Evolutionary conservation across 2,329 filamentous ascomycete genomes (phyloP).

Genomic region (Pseudocercospora cruenta): DNA sequence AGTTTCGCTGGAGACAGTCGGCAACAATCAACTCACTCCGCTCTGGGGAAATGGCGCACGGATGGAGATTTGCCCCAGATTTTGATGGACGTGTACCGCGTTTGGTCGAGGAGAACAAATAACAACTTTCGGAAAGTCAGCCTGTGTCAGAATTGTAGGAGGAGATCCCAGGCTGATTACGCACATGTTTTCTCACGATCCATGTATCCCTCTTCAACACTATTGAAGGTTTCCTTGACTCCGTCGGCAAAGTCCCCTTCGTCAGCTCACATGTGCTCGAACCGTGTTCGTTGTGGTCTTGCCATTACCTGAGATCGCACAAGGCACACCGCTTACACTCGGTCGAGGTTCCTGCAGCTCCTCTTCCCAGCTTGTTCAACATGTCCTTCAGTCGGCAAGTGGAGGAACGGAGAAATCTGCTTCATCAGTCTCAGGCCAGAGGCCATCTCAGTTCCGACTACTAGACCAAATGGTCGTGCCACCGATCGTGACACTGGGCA

Average conservation of each 20-base stretch:
- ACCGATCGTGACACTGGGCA: background rate
- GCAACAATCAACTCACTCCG: background rate
- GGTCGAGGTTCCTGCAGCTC: conserved; percentile 3
- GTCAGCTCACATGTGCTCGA: background rate
- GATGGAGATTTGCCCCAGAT: background rate
- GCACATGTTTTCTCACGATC: background rate
- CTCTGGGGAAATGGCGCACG: background rate
- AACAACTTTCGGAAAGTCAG: background rate
- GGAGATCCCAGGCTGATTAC: background rate
- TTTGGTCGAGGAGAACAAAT: background rate
- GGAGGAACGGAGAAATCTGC: background rate
- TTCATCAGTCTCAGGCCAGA: background rate
- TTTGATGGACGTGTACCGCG: background rate
- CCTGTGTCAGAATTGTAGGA: background rate
- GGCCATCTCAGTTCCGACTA: background rate
- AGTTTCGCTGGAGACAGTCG: background rate
- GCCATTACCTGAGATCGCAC: background rate
- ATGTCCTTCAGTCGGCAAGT: background rate
- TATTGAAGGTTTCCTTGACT: background rate
- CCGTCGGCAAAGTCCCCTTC: background rate
- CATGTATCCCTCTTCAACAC: too few relatives aligned
- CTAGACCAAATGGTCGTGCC: background rate
- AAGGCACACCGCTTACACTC: background rate
- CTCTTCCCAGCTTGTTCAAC: background rate
- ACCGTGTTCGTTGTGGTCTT: too few relatives aligned